Conservation (phyloP, 2,329 filamentous ascomycete species). For the Fusarium duplospermum region DNA sequence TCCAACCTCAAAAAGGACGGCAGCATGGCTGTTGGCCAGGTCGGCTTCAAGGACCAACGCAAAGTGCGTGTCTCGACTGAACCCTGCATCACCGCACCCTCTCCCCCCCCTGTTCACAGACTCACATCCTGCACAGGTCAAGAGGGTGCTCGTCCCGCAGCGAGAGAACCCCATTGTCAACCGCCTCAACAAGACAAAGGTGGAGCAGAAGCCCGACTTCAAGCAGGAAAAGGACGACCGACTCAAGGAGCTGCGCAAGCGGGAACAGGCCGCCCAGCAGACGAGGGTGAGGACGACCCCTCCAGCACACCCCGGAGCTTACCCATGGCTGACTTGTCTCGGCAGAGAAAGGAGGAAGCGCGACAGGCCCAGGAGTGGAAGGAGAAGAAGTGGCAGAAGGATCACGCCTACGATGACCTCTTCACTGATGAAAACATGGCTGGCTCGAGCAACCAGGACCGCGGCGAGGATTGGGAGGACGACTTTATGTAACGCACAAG, state of each 20-base stretch:
- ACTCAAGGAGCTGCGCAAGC: conserved; percentile 76
- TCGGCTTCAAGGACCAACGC: conserved; percentile 90
- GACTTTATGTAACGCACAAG: conserved; percentile 83
- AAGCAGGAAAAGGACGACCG: conserved; percentile 83
- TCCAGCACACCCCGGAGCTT: background rate
- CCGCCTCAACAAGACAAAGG: conserved; percentile 96
- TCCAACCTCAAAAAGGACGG: conserved; percentile 95
- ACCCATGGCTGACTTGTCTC: background rate
- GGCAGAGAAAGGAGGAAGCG: conserved; percentile 80
- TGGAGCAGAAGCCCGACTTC: conserved; percentile 88
- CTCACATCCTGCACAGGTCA: conserved; percentile 65
- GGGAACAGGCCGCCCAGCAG: conserved; percentile 72
- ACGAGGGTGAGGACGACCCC: conserved; percentile 64
- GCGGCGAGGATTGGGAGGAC: conserved; percentile 81
- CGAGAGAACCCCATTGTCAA: conserved; percentile 94
- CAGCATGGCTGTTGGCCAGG: conserved; percentile 94
- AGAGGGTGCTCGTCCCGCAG: conserved; percentile 80
- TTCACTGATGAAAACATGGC: conserved; percentile 86
- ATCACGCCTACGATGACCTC: conserved; percentile 97
- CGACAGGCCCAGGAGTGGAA: conserved; percentile 81
- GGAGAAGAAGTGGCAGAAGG: conserved; percentile 92
- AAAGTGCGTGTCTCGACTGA: conserved; percentile 56
- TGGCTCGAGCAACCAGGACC: conserved; percentile 85
- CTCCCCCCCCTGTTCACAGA: background rate
- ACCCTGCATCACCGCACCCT: background rate